phyloP scores from a whole-genome alignment of 495 filamentous ascomycete genomes.

The Hypomontagnella submonticulosa region DNA sequence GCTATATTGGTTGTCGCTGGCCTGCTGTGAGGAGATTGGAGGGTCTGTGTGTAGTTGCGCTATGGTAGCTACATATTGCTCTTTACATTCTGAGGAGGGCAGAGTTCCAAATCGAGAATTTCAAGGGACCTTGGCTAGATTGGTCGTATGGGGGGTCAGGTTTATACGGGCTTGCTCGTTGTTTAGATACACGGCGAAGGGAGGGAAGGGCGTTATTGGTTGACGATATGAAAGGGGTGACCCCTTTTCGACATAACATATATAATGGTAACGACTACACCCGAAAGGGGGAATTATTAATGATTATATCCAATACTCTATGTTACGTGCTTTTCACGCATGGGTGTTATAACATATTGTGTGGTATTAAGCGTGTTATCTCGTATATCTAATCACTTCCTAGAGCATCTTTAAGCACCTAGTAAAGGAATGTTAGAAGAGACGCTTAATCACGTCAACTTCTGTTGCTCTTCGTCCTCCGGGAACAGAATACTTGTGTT shows the following conservation, averaged over 20 bases:
- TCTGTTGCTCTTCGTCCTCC: conserved; percentile 18
- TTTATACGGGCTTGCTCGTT: not conserved
- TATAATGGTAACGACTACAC: conserved; percentile 10
- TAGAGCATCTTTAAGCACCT: too few relatives aligned
- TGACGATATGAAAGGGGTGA: conserved; percentile 5
- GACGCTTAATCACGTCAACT: not conserved
- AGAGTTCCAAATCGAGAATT: too few relatives aligned
- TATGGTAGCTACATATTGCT: too few relatives aligned
- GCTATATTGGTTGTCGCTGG: conserved; percentile 54
- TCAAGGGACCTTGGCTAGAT: too few relatives aligned
- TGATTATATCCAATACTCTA: conserved; percentile 17
- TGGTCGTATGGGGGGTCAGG: too few relatives aligned
- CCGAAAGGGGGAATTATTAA: conserved; percentile 5
- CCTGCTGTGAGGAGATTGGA: conserved; percentile 46
- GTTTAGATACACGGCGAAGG: not conserved
- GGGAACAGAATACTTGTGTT: conserved; percentile 37
- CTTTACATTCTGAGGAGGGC: too few relatives aligned
- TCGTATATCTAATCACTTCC: too few relatives aligned
- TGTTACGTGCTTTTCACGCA: not conserved
- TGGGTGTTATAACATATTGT: not conserved
- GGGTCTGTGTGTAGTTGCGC: not conserved
- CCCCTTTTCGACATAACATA: not conserved
- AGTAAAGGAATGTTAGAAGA: too few relatives aligned
- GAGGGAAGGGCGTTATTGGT: conserved; percentile 1
- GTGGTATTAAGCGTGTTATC: too few relatives aligned